Base-by-base conservation (phyloP, 192 early-diverging fungal species). In the Borealophlyctis nickersoniae region DNA sequence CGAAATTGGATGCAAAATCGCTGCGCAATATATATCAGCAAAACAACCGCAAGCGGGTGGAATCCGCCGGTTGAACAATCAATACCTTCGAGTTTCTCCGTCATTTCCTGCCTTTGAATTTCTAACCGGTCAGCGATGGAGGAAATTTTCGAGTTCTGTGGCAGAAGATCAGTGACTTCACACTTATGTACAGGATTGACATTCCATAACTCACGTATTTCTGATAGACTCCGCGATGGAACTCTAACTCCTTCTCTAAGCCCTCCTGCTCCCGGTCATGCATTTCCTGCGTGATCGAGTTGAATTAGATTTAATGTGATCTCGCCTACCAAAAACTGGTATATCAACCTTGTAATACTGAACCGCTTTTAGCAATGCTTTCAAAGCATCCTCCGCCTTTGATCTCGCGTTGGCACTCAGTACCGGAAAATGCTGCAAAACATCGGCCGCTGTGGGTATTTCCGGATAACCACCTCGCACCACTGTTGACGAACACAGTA, bases 161-260 rank as follows among this genome's bases (percentile, higher is more conserved):
- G 19, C 7, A 14, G 19, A 58, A 28, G 13, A 34, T 31, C 13
- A 49, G 45, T 24, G 45, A 22, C 36, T 13, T 48, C 35, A 56
- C 23, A 33, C 45, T 64, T 19, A 35, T 33, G 14, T 2, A 33
- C 52, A 63, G 49, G 3, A 2, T 23, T 26, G 52, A 11, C 14
- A 53, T 26, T 53, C 4, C 5, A 5, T 53, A 45, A 48, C 49
- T 35, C 35, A 63, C 61, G 53, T 57, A 53, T 53, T 64, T 51
- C 23, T 22, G 32, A 49, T 64, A 64, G 24, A 52, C 22, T 33
- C 45, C 56, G n/a, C 49, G 49, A 32, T 64, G 63, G 28, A 64
- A 64, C 56, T 64, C 52, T 4, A 64, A 51, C 29, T 64, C 63
- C 11, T 16, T 33, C 39, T 52, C 29, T 16, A 64, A 4, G 2